Evolutionary conservation across 2,329 filamentous ascomycete species (phyloP).

Genomic region (Lachnellula subtilissima): DNA sequence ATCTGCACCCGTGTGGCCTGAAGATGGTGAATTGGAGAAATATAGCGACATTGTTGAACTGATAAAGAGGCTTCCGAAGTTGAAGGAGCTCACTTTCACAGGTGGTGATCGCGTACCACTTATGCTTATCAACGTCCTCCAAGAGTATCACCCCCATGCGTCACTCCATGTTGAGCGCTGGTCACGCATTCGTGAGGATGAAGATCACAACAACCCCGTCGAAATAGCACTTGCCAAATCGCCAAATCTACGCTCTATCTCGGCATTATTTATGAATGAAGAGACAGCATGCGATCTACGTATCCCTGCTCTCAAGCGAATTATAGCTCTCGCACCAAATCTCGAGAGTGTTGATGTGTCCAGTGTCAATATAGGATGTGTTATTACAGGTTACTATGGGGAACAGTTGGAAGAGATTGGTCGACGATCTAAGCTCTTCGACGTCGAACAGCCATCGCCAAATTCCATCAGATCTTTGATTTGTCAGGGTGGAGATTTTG

Average conservation of each 20-base stretch:
- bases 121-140: not conserved
- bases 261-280: not conserved
- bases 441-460: not conserved
- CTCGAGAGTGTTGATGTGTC: not conserved
- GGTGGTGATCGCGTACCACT: not conserved
- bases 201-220: not conserved
- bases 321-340: not conserved
- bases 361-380: not conserved
- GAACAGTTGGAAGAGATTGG: not conserved
- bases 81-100: not conserved
- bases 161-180: not conserved
- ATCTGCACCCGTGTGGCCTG: not conserved
- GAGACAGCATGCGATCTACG: not conserved
- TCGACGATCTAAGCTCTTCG: not conserved
- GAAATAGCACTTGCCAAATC: conserved; percentile 3
- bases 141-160: not conserved
- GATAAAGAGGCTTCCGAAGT: not conserved
- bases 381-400: not conserved
- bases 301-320: not conserved
- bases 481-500: not conserved
- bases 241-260: not conserved
- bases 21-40: not conserved
- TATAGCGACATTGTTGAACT: not conserved
- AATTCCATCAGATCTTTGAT: not conserved
- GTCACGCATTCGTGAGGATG: not conserved